Evolutionary conservation across 179 eudicot genomes (phyloP).

Genomic region (Patellifolia procumbens): DNA sequence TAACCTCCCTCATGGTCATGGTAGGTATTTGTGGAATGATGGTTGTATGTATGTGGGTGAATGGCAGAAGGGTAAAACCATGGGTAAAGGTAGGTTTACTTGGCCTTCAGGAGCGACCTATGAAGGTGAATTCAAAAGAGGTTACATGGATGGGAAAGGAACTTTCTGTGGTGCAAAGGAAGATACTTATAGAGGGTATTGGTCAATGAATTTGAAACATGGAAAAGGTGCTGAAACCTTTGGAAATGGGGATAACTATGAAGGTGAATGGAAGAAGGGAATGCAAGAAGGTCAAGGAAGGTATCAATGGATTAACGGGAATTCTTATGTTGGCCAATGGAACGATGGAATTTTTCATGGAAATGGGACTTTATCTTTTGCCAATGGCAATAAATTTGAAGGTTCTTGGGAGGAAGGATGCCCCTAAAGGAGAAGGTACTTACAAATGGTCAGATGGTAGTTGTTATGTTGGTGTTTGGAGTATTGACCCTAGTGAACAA

Average conservation of each 20-base stretch:
- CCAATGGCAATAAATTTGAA: constrained; percentile 72
- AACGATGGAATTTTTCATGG: constrained; percentile 63
- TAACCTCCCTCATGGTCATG: constrained; percentile 67
- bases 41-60: constrained; percentile 95
- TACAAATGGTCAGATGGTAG: constrained; percentile 71
- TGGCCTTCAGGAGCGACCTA: constrained; percentile 96
- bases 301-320: constrained; percentile 75
- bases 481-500: constrained; percentile 54
- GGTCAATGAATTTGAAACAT: constrained; percentile 71
- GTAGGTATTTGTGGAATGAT: constrained; percentile 79
- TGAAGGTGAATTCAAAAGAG: constrained; percentile 82
- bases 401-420: constrained; percentile 77
- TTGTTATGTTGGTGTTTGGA: constrained; percentile 83
- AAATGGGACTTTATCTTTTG: constrained; percentile 62
- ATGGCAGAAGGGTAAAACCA: constrained; percentile 64
- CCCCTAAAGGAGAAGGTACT: constrained; percentile 78
- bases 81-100: constrained; percentile 74
- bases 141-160: constrained; percentile 89
- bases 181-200: constrained; percentile 66
- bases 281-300: constrained; percentile 75
- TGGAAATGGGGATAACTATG: constrained; percentile 72
- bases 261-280: constrained; percentile 75
- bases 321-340: constrained; percentile 71
- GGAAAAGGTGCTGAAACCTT: constrained; percentile 59
- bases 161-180: constrained; percentile 54